A percentile compares a stretch with the other conserved stretches of the same genome.
Conservation (phyloP, 768 basidiomycete species). For the Cytidiella melzeri region DNA sequence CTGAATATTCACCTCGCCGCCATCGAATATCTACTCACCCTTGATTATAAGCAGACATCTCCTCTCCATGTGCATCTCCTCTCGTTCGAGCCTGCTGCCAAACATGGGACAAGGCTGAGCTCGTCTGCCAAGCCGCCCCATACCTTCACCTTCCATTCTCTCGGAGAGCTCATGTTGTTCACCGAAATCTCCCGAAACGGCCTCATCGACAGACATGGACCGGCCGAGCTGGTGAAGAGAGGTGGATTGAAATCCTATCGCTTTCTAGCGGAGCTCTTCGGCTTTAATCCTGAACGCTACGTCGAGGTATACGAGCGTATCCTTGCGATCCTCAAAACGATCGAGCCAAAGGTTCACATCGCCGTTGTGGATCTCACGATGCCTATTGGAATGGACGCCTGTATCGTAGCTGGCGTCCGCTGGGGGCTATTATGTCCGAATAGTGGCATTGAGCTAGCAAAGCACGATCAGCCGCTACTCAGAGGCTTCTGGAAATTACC, state of each 20-base stretch:
- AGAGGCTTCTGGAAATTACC: constrained; percentile 9
- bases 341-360: not conserved
- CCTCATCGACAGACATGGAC: constrained; percentile 2
- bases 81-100: constrained; percentile 7
- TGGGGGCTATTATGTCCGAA: constrained; percentile 6
- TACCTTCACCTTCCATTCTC: constrained; percentile 2
- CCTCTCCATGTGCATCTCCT: constrained; percentile 3
- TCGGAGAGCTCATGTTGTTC: constrained; percentile 4
- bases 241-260: constrained; percentile 1
- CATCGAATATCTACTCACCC: constrained; percentile 6
- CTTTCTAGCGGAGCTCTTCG: constrained; percentile 5
- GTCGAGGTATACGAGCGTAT: constrained; percentile 4
- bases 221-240: not conserved
- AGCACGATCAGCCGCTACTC: constrained; percentile 1
- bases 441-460: constrained; percentile 4
- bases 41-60: not conserved
- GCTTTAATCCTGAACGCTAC: constrained; percentile 4
- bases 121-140: not conserved
- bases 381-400: constrained; percentile 7
- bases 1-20: constrained; percentile 7
- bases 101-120: not conserved
- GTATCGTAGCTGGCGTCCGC: not conserved
- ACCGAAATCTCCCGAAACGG: constrained; percentile 3
- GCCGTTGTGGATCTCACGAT: constrained; percentile 5
- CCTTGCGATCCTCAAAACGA: not conserved